These are phyloP conservation scores for Athelia sp. DNA, from an alignment of 1,284 basidiomycete genomes.

Conservation along the genomic window DNA sequence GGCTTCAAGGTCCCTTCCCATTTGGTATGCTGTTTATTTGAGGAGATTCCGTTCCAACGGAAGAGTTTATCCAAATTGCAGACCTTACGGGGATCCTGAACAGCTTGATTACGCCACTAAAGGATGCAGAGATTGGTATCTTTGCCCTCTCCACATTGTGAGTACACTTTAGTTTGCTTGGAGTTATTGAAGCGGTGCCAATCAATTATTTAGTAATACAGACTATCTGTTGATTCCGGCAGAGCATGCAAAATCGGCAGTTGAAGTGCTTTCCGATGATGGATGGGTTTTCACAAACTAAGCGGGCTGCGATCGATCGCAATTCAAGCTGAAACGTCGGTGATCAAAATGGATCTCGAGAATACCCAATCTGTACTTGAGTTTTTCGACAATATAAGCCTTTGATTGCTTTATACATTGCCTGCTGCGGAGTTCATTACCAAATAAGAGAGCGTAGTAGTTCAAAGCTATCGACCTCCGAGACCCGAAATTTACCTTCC, in stretches of 20 bases:
- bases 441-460: no score
- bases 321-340: no score
- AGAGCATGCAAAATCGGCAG: constrained; percentile 34
- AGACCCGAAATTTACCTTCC: no score
- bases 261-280: constrained; percentile 35
- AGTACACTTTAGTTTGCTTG: constrained; percentile 10
- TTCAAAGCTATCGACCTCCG: no score
- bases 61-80: constrained; percentile 19
- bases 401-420: no score
- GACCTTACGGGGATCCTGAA: constrained; percentile 57
- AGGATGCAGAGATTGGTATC: constrained; percentile 47
- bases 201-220: constrained; percentile 43
- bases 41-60: no score
- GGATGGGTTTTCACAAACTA: constrained; percentile 40
- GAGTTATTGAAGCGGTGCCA: background rate
- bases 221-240: constrained; percentile 55
- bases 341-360: no score
- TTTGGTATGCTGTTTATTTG: constrained; percentile 47
- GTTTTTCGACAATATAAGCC: no score
- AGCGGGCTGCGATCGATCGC: no score
- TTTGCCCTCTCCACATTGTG: constrained; percentile 72
- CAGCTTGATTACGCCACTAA: constrained; percentile 52
- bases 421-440: no score
- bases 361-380: no score
- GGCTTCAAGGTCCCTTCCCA: constrained; percentile 62